phyloP scores from a whole-genome alignment of 1,284 basidiomycete species.

The Leccinum pseudoinsigne region DNA sequence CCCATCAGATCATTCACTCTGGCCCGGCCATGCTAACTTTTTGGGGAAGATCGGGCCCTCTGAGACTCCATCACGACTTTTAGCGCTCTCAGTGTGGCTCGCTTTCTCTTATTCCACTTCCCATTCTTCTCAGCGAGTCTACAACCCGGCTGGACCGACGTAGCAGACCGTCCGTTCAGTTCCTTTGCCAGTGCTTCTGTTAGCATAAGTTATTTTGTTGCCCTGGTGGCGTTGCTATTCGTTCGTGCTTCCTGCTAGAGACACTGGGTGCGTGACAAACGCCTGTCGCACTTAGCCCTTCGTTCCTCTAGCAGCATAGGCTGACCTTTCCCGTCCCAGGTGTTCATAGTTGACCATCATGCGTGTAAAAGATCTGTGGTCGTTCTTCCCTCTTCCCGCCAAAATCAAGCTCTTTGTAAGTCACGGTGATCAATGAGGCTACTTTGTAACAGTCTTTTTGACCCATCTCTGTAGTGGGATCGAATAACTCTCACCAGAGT shows the following conservation, averaged over 20 bases:
- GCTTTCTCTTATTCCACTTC: constrained; percentile 21
- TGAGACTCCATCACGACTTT: not conserved
- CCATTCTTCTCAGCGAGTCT: constrained; percentile 26
- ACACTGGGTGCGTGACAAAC: constrained; percentile 7
- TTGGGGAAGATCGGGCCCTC: not conserved
- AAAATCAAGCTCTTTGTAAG: constrained; percentile 57
- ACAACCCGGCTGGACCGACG: constrained; percentile 53
- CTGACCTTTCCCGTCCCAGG: constrained; percentile 1
- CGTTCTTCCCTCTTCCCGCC: constrained; percentile 40
- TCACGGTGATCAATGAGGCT: constrained; percentile 10
- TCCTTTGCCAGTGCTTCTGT: constrained; percentile 6
- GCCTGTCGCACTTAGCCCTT: not conserved
- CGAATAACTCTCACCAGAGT: constrained; percentile 68
- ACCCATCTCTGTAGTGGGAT: constrained; percentile 51
- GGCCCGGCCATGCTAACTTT: constrained; percentile 1
- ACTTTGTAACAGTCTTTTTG: not conserved
- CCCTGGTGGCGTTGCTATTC: constrained; percentile 48
- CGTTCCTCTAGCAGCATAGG: not conserved
- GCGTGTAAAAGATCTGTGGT: constrained; percentile 47
- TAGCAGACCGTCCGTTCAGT: constrained; percentile 26
- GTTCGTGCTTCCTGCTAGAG: constrained; percentile 26
- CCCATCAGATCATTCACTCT: constrained; percentile 3
- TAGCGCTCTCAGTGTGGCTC: constrained; percentile 1
- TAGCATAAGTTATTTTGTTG: constrained; percentile 20
- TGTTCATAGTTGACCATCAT: constrained; percentile 28